phyloP scores from a whole-genome alignment of 148 eudicot species.

The Hydrangea macrophylla region DNA sequence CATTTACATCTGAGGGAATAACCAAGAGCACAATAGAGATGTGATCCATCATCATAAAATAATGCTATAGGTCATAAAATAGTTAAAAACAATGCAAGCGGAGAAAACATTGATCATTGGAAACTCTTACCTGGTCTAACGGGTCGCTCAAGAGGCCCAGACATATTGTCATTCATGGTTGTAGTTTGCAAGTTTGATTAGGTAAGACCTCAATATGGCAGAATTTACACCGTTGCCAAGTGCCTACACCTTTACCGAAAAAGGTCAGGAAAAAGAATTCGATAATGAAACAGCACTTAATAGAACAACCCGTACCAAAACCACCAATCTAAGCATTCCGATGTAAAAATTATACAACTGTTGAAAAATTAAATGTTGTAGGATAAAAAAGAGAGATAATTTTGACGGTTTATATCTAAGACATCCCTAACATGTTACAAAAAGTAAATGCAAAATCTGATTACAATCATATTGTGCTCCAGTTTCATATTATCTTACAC shows the following conservation, averaged over 20 bases:
- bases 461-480: too few relatives aligned
- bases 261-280: not conserved
- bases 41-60: not conserved
- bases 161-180: slow-evolving; percentile 47
- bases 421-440: too few relatives aligned
- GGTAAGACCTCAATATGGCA: slow-evolving; percentile 16
- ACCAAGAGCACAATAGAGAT: not conserved
- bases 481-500: too few relatives aligned
- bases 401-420: too few relatives aligned
- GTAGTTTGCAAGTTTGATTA: slow-evolving; percentile 34
- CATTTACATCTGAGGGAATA: not conserved
- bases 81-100: not conserved
- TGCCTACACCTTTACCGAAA: slow-evolving; percentile 25
- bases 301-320: too few relatives aligned
- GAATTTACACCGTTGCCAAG: slow-evolving; percentile 9
- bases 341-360: too few relatives aligned
- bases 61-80: not conserved
- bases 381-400: too few relatives aligned
- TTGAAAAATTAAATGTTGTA: too few relatives aligned
- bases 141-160: slow-evolving; percentile 55
- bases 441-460: too few relatives aligned
- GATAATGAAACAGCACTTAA: not conserved
- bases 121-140: slow-evolving; percentile 41
- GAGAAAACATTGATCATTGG: not conserved
- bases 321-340: too few relatives aligned